These are phyloP conservation scores for Penicillium sp. DNA, from an alignment of 2,329 filamentous ascomycete genomes.

Conservation along the genomic window DNA sequence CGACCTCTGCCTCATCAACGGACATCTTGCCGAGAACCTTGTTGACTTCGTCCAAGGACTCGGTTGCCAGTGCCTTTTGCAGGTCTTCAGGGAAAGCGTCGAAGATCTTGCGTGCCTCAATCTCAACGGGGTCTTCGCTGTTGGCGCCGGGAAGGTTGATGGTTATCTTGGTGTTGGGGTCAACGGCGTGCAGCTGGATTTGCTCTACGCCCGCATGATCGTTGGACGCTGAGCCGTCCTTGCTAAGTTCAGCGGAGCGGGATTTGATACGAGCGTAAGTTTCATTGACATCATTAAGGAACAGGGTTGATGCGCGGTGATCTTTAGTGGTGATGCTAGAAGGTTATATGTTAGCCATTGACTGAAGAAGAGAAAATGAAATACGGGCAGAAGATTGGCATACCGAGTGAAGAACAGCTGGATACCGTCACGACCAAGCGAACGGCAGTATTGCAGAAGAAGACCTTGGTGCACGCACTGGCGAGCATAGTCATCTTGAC, in stretches of 20 bases:
- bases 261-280: slow-evolving; percentile 81
- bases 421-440: slow-evolving; percentile 83
- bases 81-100: slow-evolving; percentile 79
- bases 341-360: slow-evolving; percentile 8
- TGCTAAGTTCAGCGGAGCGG: slow-evolving; percentile 69
- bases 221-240: slow-evolving; percentile 53
- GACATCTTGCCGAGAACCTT: slow-evolving; percentile 84
- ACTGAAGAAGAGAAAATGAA: neutral
- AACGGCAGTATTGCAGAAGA: slow-evolving; percentile 89
- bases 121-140: slow-evolving; percentile 61
- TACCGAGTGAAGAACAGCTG: slow-evolving; percentile 88
- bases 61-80: slow-evolving; percentile 78
- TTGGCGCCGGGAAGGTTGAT: slow-evolving; percentile 73
- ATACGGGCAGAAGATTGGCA: slow-evolving; percentile 7
- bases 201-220: slow-evolving; percentile 74
- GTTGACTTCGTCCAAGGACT: slow-evolving; percentile 84
- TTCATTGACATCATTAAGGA: slow-evolving; percentile 86
- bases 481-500: slow-evolving; percentile 64
- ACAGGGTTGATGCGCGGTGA: slow-evolving; percentile 87
- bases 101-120: slow-evolving; percentile 70
- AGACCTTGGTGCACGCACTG: slow-evolving; percentile 93
- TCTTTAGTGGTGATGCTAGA: slow-evolving; percentile 73
- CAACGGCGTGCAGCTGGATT: slow-evolving; percentile 95
- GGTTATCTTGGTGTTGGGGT: slow-evolving; percentile 86
- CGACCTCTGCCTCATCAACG: slow-evolving; percentile 80